Evolutionary conservation across 75 land plant species (phyloP).

Genomic region (Cunninghamia lanceolata): DNA sequence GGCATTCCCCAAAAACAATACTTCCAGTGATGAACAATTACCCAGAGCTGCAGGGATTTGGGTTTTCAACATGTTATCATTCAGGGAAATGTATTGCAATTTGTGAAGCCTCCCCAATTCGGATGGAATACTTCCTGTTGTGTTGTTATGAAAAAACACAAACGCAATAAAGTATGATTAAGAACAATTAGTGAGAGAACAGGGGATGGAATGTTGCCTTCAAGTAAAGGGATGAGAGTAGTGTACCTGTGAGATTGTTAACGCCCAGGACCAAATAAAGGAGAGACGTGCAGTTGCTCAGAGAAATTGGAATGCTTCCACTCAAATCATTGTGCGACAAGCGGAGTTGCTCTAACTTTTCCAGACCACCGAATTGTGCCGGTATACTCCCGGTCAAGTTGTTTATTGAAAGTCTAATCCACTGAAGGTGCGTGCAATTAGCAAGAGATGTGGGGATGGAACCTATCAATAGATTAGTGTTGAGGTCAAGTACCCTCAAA

Average conservation of each 20-base stretch:
- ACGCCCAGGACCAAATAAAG: constrained; percentile 39
- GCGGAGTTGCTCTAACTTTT: constrained; percentile 30
- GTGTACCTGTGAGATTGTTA: no score
- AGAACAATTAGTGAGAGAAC: no score
- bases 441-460: constrained; percentile 31
- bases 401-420: constrained; percentile 40
- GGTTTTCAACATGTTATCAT: constrained; percentile 33
- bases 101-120: constrained; percentile 15
- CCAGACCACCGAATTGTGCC: constrained; percentile 32
- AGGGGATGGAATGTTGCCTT: no score
- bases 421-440: constrained; percentile 33
- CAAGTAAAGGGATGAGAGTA: no score
- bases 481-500: constrained; percentile 31
- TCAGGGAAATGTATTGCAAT: constrained; percentile 15
- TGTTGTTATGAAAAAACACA: no score
- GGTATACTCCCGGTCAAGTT: constrained; percentile 24
- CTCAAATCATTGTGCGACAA: constrained; percentile 26
- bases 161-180: no score
- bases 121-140: constrained; percentile 53
- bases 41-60: no score
- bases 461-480: constrained; percentile 35
- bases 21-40: no score
- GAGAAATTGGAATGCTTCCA: constrained; percentile 45
- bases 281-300: constrained; percentile 29
- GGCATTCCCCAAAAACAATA: no score